A percentile compares a stretch with the other conserved stretches of the same genome.
Conservation (phyloP, 306 rosid genomes). For the Inga leiocalycina region DNA sequence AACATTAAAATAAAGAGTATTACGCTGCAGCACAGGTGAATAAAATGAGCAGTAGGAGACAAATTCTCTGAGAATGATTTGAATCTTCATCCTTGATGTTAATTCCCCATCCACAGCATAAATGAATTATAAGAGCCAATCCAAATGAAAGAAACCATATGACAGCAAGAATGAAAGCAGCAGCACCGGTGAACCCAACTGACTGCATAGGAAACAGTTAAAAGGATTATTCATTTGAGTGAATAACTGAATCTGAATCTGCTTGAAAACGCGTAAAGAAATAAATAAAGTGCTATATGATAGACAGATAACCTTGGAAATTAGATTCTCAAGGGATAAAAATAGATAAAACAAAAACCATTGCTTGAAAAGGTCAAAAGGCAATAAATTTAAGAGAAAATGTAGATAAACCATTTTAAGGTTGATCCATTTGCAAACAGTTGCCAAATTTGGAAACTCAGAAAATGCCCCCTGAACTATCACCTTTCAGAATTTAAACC, state of each 20-base stretch:
- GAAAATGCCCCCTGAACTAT: neutral
- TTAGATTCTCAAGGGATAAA: neutral
- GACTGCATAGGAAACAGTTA: constrained; percentile 56
- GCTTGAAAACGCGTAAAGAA: neutral
- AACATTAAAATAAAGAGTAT: constrained; percentile 31
- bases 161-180: constrained; percentile 70
- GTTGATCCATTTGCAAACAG: neutral
- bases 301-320: neutral
- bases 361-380: neutral
- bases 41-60: constrained; percentile 58
- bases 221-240: neutral
- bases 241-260: neutral
- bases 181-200: constrained; percentile 83
- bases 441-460: neutral
- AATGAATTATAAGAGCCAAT: constrained; percentile 63
- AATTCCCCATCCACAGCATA: constrained; percentile 84
- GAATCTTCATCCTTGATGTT: constrained; percentile 67
- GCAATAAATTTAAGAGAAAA: neutral
- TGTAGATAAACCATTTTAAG: neutral
- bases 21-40: constrained; percentile 85
- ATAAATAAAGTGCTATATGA: neutral
- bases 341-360: neutral
- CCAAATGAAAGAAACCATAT: constrained; percentile 85
- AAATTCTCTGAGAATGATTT: constrained; percentile 55
- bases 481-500: neutral